Evolutionary conservation across 2,329 filamentous ascomycete genomes (phyloP).

Genomic region (Plenodomus lindquistii): DNA sequence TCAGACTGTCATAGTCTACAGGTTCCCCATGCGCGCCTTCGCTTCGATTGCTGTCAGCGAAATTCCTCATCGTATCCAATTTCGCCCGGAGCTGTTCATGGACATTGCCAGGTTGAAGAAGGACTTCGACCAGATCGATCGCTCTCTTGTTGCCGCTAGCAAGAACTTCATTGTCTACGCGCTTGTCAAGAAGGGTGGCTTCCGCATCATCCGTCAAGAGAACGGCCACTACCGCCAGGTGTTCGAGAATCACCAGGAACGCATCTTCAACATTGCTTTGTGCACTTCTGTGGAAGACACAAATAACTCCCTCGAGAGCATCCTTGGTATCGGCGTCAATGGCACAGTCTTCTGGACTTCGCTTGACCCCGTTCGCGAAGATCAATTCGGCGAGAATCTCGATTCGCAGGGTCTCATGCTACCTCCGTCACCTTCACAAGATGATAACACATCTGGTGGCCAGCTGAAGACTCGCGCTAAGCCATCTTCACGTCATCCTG

Average conservation of each 20-base stretch:
- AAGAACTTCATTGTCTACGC: slow-evolving; percentile 93
- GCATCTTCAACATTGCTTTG: slow-evolving; percentile 90
- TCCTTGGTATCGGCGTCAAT: slow-evolving; percentile 91
- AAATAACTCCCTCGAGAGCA: slow-evolving; percentile 61
- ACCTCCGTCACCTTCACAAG: slow-evolving; percentile 80
- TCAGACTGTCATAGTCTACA: slow-evolving; percentile 77
- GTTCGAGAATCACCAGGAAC: slow-evolving; percentile 88
- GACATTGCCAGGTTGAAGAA: slow-evolving; percentile 95
- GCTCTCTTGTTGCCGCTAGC: slow-evolving; percentile 86
- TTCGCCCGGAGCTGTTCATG: slow-evolving; percentile 81
- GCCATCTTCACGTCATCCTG: slow-evolving; percentile 83
- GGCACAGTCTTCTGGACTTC: slow-evolving; percentile 96
- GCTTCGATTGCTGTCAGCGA: slow-evolving; percentile 77
- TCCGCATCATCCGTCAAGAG: slow-evolving; percentile 92
- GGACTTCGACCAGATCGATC: slow-evolving; percentile 95
- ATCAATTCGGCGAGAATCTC: slow-evolving; percentile 74
- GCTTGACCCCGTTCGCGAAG: slow-evolving; percentile 51
- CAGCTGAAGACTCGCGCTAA: slow-evolving; percentile 95
- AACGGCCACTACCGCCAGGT: slow-evolving; percentile 90
- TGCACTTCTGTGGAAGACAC: slow-evolving; percentile 65
- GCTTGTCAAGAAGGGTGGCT: slow-evolving; percentile 88
- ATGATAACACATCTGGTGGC: slow-evolving; percentile 88
- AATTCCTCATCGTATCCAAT: slow-evolving; percentile 61
- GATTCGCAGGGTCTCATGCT: slow-evolving; percentile 88
- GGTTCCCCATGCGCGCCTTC: slow-evolving; percentile 96